Conservation (phyloP, 1,139 yeast genomes). For the Zygotorulaspora mrakii region DNA sequence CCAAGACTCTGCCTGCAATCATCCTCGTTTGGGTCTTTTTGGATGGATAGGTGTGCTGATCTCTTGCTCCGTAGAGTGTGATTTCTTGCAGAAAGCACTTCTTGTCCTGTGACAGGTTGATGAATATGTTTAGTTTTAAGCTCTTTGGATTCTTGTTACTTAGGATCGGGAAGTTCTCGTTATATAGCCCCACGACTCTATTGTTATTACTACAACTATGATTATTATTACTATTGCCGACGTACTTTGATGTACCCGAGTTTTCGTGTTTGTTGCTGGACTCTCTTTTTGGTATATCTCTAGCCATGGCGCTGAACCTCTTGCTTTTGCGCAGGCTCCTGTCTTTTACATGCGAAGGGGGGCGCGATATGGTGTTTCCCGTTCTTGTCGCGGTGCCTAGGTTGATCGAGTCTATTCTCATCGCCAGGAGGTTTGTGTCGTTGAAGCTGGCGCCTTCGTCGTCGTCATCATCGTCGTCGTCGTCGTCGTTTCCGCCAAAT, state of each 20-base stretch:
- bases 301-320: conserved; percentile 9
- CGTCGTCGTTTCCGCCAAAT: conserved; percentile 13
- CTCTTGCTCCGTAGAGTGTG: conserved; percentile 26
- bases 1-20: conserved; percentile 31
- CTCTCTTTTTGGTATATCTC: conserved; percentile 1
- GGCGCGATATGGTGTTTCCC: conserved; percentile 1
- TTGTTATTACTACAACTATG: too few relatives aligned
- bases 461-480: conserved; percentile 3
- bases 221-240: too few relatives aligned
- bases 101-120: conserved; percentile 29
- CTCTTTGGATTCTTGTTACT: conserved; percentile 33
- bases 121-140: conserved; percentile 31
- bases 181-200: conserved; percentile 28
- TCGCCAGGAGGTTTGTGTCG: conserved; percentile 4
- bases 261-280: neutral
- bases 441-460: conserved; percentile 9
- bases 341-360: conserved; percentile 5
- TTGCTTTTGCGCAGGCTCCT: conserved; percentile 16
- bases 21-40: conserved; percentile 11
- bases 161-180: conserved; percentile 32
- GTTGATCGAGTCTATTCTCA: conserved; percentile 10
- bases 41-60: conserved; percentile 12
- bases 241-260: too few relatives aligned
- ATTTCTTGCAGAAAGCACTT: conserved; percentile 32
- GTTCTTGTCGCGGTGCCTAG: neutral